Conservation (phyloP, 2,329 filamentous ascomycete genomes). For the Dryadomyces quercivorus region DNA sequence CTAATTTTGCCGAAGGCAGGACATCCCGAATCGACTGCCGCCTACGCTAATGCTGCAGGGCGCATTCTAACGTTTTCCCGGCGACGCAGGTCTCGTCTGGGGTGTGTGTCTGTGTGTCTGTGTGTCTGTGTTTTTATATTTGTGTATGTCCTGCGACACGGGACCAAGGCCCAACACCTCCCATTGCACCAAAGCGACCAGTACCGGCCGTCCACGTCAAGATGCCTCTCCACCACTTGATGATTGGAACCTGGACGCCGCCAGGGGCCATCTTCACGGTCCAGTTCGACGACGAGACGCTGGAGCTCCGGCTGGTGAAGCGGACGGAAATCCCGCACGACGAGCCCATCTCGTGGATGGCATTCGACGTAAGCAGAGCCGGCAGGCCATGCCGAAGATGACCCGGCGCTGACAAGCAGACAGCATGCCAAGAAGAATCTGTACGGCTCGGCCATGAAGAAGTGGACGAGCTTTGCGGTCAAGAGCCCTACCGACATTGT, state of each 20-base stretch:
- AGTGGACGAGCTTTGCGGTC: conserved; percentile 75
- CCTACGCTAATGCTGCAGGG: no score
- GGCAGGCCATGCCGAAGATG: not conserved
- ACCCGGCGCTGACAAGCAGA: conserved; percentile 8
- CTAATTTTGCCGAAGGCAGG: conserved; percentile 3
- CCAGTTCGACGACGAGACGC: conserved; percentile 70
- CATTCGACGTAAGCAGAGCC: conserved; percentile 59
- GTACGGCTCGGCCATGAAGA: conserved; percentile 88
- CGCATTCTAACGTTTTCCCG: no score
- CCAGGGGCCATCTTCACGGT: conserved; percentile 86
- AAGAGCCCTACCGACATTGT: conserved; percentile 63
- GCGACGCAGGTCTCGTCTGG: no score
- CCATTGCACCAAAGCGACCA: not conserved
- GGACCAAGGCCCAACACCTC: no score
- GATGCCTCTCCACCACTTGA: conserved; percentile 75
- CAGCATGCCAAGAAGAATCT: conserved; percentile 74
- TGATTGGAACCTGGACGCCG: conserved; percentile 86
- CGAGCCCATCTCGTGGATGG: conserved; percentile 90
- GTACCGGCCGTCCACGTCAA: conserved; percentile 14
- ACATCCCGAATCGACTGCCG: conserved; percentile 9
- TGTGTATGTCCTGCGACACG: no score
- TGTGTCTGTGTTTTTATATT: no score
- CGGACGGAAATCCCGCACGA: conserved; percentile 69
- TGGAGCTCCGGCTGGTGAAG: conserved; percentile 64
- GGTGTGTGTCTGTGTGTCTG: no score